Conservation (phyloP, 192 early-diverging fungal genomes). For the Ambispora gerdemannii region DNA sequence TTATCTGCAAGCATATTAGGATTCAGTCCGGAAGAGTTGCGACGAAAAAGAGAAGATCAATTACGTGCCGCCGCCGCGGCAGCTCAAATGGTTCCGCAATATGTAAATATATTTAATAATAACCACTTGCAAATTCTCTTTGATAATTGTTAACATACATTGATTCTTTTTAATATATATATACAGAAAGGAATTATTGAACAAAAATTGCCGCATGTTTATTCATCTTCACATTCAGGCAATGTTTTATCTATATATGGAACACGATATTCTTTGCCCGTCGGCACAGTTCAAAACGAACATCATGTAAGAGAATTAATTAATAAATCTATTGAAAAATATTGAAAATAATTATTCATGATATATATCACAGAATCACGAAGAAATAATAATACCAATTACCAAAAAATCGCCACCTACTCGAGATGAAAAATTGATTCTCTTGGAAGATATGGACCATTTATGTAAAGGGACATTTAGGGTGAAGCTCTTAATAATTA, state of each 20-base stretch:
- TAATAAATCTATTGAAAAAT: too few relatives aligned
- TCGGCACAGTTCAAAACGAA: conserved; percentile 72
- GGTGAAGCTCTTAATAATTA: conserved; percentile 18
- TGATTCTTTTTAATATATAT: not conserved
- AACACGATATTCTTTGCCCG: conserved; percentile 71
- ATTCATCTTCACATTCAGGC: conserved; percentile 65
- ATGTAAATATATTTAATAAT: conserved; percentile 22
- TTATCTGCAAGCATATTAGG: conserved; percentile 62
- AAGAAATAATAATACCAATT: conserved; percentile 89
- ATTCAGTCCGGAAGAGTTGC: conserved; percentile 60
- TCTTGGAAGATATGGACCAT: conserved; percentile 69
- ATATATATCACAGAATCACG: conserved; percentile 67
- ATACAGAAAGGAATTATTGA: conserved; percentile 46
- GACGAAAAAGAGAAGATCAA: conserved; percentile 61
- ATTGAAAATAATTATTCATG: too few relatives aligned
- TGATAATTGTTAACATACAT: not conserved
- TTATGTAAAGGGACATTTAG: conserved; percentile 77
- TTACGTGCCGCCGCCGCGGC: conserved; percentile 43
- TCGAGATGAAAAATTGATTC: conserved; percentile 60
- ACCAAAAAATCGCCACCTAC: conserved; percentile 63
- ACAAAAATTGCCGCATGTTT: conserved; percentile 70
- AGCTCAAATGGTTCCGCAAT: conserved; percentile 34
- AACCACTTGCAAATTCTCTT: conserved; percentile 7
- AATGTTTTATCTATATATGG: conserved; percentile 76
- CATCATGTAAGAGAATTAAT: conserved; percentile 39